Evolutionary conservation across 2,329 filamentous ascomycete genomes (phyloP).

Genomic region (Esteya vermicola): DNA sequence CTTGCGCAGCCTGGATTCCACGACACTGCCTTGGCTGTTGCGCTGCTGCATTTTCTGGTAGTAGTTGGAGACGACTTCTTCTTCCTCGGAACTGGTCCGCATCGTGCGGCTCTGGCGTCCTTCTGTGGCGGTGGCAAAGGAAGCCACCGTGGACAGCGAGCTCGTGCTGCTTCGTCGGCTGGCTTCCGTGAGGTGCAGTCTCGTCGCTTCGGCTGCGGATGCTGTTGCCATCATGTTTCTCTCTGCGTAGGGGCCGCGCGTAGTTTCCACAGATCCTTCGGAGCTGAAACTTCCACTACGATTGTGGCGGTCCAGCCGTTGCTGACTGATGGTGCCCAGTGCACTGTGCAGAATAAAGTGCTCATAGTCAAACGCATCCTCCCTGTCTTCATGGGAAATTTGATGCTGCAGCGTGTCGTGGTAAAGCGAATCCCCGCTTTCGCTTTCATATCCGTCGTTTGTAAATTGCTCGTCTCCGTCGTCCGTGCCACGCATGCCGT

Average conservation of each 20-base stretch:
- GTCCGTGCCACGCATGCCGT: slow-evolving; percentile 8
- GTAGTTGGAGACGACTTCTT: neutral
- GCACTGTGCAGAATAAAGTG: slow-evolving; percentile 91
- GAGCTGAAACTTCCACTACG: slow-evolving; percentile 43
- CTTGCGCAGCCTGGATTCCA: too few relatives aligned
- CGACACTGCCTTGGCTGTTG: too few relatives aligned
- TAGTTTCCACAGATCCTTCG: slow-evolving; percentile 47
- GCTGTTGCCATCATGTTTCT: neutral
- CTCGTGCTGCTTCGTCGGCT: slow-evolving; percentile 10
- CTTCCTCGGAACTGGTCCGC: neutral
- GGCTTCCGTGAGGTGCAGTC: slow-evolving; percentile 1
- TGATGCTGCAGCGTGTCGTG: slow-evolving; percentile 45
- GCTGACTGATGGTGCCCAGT: slow-evolving; percentile 59
- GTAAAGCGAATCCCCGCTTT: slow-evolving; percentile 50
- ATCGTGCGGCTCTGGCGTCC: neutral
- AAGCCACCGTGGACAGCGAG: slow-evolving; percentile 20
- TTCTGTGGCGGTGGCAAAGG: slow-evolving; percentile 43
- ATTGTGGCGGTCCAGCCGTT: slow-evolving; percentile 27
- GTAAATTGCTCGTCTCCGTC: slow-evolving; percentile 7
- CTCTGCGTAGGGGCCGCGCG: slow-evolving; percentile 29
- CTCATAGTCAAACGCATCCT: slow-evolving; percentile 93
- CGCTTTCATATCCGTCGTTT: slow-evolving; percentile 33
- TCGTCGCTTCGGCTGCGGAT: slow-evolving; percentile 1
- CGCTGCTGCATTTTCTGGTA: neutral
- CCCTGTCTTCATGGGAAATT: slow-evolving; percentile 77